These are phyloP conservation scores for Lentinula detonsa DNA, from an alignment of 768 basidiomycete species.

Conservation along the genomic window DNA sequence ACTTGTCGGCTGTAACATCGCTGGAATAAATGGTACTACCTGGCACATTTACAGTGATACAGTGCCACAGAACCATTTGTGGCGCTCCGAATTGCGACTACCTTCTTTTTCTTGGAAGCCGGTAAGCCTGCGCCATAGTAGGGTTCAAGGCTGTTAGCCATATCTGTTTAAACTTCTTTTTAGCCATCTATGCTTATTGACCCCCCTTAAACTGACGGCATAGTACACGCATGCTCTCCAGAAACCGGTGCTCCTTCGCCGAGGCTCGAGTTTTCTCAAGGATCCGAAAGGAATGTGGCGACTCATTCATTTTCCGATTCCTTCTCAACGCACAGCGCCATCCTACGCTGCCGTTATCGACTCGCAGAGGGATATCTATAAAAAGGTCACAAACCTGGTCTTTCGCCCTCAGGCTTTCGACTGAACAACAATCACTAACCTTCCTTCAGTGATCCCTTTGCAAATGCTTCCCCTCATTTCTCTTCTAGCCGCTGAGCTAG, in stretches of 20 bases:
- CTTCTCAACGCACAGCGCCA: neutral
- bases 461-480: neutral
- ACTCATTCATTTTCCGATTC: neutral
- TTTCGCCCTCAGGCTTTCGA: neutral
- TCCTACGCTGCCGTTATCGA: neutral
- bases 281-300: neutral
- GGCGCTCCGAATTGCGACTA: neutral
- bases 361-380: neutral
- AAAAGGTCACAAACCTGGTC: neutral
- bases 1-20: neutral
- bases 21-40: neutral
- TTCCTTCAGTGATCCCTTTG: neutral
- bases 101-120: neutral
- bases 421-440: neutral
- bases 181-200: neutral
- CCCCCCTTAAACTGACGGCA: neutral
- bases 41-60: neutral
- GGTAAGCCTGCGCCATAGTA: neutral
- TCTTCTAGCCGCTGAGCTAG: neutral
- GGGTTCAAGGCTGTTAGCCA: neutral
- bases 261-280: neutral
- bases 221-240: neutral
- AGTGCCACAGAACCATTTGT: neutral
- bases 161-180: neutral
- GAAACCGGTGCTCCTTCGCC: neutral